Base-by-base conservation (phyloP, 1,284 basidiomycete species). In the Xanthoconium separans region DNA sequence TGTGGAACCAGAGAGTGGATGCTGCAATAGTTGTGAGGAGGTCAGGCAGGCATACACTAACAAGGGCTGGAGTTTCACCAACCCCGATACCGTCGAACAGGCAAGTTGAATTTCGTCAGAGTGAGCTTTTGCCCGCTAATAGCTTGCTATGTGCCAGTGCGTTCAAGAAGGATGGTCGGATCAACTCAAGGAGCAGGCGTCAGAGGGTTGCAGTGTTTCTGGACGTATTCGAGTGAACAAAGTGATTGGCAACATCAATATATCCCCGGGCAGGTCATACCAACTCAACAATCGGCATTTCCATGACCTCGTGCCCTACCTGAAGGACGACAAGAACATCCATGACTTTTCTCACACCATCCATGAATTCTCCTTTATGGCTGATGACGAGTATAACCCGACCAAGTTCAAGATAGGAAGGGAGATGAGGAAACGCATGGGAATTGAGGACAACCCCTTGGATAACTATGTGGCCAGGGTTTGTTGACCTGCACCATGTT, bases 21-120 rank as follows among this genome's bases (percentile, higher is more conserved):
- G 97, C 75, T 99, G 97, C 74, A 94, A 99, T 71, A 89, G 87
- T 46, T 99, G 97, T 70, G 97, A 99, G 65, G 90, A 95, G 5
- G 97, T 99, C 36, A 83, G 95, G 48, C 83, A 91, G 70, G 81
- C 94, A 22, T 99, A 99, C 73, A 82, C 92, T 45, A 84, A 89
- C 66, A 86, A 89, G 63, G 96, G 96, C 15, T 99, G 97, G 97
- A 94, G 89, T 68, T 99, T 99, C 73, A 74, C 78, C 60, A 89
- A 90, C 67, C 97, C 97, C 15, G 91, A 97, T 60, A 80, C 85
- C 3, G 90, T 99, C 61, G 95, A 98, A 65, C 95, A 97, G 82
- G 93, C 90, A 47, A 54, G 84, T 68, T 3, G n/a, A 34, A 40
- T 40, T n/a, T 49, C 20, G 44, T 8, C 44, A n/a, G 42, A 31